A percentile compares a stretch with the other conserved stretches of the same genome.
phyloP scores from a whole-genome alignment of 306 rosid species.

The Begonia fuchsioides region DNA sequence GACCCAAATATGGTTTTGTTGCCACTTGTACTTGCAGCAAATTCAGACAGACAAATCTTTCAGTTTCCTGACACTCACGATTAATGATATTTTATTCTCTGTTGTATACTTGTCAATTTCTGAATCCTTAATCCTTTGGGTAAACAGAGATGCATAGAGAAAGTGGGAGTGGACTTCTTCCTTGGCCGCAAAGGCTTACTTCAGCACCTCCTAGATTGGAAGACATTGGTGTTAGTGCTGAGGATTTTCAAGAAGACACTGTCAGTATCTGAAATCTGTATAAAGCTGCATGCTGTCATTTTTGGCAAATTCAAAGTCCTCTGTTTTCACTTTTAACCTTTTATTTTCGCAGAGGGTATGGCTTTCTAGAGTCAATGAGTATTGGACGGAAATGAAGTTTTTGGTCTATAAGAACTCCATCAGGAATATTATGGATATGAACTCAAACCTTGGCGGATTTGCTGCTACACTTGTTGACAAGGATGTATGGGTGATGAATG shows the following conservation, averaged over 20 bases:
- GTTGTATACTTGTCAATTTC: too few relatives aligned
- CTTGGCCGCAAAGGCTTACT: conserved; percentile 51
- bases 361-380: conserved; percentile 38
- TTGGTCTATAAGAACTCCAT: conserved; percentile 25
- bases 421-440: conserved; percentile 55
- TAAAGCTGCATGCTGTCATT: background rate
- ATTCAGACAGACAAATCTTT: too few relatives aligned
- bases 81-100: too few relatives aligned
- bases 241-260: conserved; percentile 42
- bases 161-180: conserved; percentile 31
- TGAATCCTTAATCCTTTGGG: background rate
- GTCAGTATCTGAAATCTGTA: conserved; percentile 17
- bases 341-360: conserved; percentile 28
- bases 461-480: conserved; percentile 35
- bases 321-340: background rate
- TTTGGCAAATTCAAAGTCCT: background rate
- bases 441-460: conserved; percentile 53
- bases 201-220: conserved; percentile 38
- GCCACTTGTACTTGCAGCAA: too few relatives aligned
- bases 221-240: conserved; percentile 34
- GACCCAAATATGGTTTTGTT: too few relatives aligned
- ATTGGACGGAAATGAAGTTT: conserved; percentile 50
- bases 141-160: conserved; percentile 32
- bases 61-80: too few relatives aligned
- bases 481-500: conserved; percentile 57